These are phyloP conservation scores for Alternaria burnsii DNA, from an alignment of 2,329 filamentous ascomycete genomes.

Conservation along the genomic window DNA sequence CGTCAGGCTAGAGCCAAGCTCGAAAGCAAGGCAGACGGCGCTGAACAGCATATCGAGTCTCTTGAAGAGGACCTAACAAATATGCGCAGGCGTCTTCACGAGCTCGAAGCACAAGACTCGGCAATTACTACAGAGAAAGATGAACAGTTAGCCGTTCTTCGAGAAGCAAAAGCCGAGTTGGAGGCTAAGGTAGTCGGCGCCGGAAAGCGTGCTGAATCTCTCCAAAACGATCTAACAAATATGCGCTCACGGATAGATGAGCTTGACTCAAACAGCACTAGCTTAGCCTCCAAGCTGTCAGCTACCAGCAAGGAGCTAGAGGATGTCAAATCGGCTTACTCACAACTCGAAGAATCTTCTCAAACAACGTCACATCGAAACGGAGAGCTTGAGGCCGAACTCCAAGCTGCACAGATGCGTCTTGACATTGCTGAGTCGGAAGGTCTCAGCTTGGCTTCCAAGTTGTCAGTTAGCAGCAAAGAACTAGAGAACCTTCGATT, in stretches of 20 bases:
- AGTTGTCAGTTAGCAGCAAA: constrained; percentile 21
- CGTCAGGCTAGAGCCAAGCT: constrained; percentile 22
- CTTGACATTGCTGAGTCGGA: constrained; percentile 37
- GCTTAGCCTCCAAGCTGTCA: constrained; percentile 28
- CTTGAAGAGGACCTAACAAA: constrained; percentile 29
- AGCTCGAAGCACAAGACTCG: constrained; percentile 17
- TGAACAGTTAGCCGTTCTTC: constrained; percentile 24
- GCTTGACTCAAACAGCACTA: constrained; percentile 28
- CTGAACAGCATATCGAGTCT: constrained; percentile 9
- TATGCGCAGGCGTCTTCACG: constrained; percentile 18
- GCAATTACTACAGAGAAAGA: constrained; percentile 7
- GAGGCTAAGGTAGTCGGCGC: constrained; percentile 20
- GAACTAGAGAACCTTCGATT: constrained; percentile 25
- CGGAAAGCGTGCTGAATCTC: constrained; percentile 9
- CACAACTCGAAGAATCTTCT: constrained; percentile 21
- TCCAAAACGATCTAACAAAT: constrained; percentile 28
- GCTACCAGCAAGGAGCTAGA: constrained; percentile 23
- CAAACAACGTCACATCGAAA: constrained; percentile 9
- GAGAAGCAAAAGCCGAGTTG: constrained; percentile 19
- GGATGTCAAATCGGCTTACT: constrained; percentile 19
- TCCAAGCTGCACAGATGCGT: constrained; percentile 30
- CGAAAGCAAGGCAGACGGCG: constrained; percentile 17
- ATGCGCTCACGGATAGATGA: constrained; percentile 24
- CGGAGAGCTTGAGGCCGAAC: constrained; percentile 27
- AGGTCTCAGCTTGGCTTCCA: constrained; percentile 28